A percentile compares a stretch with the other conserved stretches of the same genome.
Conservation (phyloP, 345 rosid species). For the Arabis hirsuta region DNA sequence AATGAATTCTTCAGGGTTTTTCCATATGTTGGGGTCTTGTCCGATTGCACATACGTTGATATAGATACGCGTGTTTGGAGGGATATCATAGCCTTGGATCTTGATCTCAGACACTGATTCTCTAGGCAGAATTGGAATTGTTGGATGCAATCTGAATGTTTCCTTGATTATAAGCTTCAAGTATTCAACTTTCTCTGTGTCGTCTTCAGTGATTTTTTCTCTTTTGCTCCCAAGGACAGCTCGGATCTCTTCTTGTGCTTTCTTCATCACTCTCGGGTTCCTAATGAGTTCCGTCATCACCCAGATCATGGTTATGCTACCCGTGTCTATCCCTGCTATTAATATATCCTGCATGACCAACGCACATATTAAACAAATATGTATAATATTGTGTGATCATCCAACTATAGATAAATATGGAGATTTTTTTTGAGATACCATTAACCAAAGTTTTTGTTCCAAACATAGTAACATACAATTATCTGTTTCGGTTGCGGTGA, state of each 20-base stretch:
- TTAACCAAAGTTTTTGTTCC: no score
- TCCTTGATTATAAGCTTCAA: conserved; percentile 64
- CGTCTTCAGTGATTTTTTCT: no score
- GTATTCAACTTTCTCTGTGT: no score
- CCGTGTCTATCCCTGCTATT: conserved; percentile 65
- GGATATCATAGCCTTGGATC: conserved; percentile 50
- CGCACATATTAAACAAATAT: no score
- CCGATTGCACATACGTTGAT: conserved; percentile 57
- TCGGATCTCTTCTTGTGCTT: conserved; percentile 54
- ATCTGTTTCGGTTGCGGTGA: no score
- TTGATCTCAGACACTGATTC: conserved; percentile 52
- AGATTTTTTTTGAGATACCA: no score
- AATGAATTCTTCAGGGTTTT: conserved; percentile 50
- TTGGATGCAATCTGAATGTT: conserved; percentile 65
- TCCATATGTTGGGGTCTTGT: conserved; percentile 55
- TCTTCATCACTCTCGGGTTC: conserved; percentile 61
- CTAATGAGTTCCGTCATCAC: conserved; percentile 64
- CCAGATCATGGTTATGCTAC: conserved; percentile 61
- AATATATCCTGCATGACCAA: conserved; percentile 48
- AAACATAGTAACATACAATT: no score
- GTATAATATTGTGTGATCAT: no score
- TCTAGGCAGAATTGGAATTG: conserved; percentile 47
- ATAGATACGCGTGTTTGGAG: conserved; percentile 50
- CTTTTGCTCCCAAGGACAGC: no score
- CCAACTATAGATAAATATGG: no score